A percentile compares a stretch with the other conserved stretches of the same genome.
Evolutionary conservation across 2,329 filamentous ascomycete genomes (phyloP).

Genomic region (Madurella mycetomatis): DNA sequence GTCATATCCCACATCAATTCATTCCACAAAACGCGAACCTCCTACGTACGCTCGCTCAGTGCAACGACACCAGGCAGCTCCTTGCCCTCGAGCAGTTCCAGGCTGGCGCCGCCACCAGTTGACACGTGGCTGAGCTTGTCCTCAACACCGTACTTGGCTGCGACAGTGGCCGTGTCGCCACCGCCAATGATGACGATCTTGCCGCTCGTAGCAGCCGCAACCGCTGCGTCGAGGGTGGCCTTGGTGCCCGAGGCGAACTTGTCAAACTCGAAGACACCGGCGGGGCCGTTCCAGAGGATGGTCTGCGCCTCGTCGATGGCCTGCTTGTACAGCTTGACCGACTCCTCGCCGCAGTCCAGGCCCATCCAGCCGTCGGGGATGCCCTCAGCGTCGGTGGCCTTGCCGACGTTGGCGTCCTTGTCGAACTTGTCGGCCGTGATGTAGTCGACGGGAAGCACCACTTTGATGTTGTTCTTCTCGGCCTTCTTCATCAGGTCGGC

Average conservation of each 20-base stretch:
- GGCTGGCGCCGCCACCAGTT: conserved; percentile 88
- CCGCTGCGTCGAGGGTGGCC: conserved; percentile 82
- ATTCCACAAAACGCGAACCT: conserved; percentile 11
- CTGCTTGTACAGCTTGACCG: conserved; percentile 79
- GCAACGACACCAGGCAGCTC: conserved; percentile 89
- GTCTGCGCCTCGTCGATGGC: conserved; percentile 87
- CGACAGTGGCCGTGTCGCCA: conserved; percentile 96
- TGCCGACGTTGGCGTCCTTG: conserved; percentile 73
- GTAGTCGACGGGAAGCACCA: conserved; percentile 92
- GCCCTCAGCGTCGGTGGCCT: conserved; percentile 79
- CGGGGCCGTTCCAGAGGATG: conserved; percentile 97
- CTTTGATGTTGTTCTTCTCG: conserved; percentile 91
- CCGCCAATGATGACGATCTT: conserved; percentile 98
- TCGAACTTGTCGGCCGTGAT: conserved; percentile 94
- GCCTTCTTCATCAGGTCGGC: conserved; percentile 87
- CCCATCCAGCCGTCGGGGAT: conserved; percentile 99
- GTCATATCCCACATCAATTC: no score
- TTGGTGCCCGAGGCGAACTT: conserved; percentile 91
- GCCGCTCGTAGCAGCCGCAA: conserved; percentile 72
- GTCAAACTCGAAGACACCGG: conserved; percentile 96
- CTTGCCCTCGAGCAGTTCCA: conserved; percentile 98
- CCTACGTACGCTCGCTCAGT: conserved; percentile 69
- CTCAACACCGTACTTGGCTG: conserved; percentile 94
- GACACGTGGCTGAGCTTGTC: conserved; percentile 97
- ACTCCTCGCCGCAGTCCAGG: conserved; percentile 89